Evolutionary conservation across 805 yeast genomes (phyloP), one percentile per base, ranked within the genome.

Genomic region (Priceomyces medius): DNA sequence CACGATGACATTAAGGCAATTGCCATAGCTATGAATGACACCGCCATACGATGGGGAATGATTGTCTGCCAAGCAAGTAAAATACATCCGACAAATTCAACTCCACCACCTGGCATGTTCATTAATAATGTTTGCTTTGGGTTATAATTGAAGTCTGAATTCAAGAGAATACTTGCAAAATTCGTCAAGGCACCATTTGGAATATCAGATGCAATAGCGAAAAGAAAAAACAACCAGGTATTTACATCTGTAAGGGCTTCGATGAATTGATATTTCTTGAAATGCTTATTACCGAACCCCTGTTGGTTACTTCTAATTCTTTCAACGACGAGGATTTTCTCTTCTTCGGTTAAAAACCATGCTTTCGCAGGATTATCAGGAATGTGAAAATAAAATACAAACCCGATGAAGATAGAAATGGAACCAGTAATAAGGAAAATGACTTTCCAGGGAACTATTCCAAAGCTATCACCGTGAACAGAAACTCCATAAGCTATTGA

Each of bases 361-460:
- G 74, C 74, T 9, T 40, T 44, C 7, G 67, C 50, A 4, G 70
- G 69, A 17, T 51, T 42, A 42, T 59, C 59, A 4, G 70, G 70
- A 8, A 83, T 53, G 56, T 76, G 77, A 40, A 77, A 47, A 34
- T 59, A 57, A 44, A 79, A 66, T 8, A 71, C 40, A 8, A 74
- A 39, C 4, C 85, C 85, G 12, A 78, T 51, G 8, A 73, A 52
- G 5, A 81, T 58, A 2, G 88, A 81, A 42, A 79, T 68, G 6
- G 69, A 55, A 12, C 93, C 95, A 31, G 77, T 72, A 21, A 82
- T 66, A 36, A 85, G 61, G 54, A 74, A 85, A 3, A 81, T 56
- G 10, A 78, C 56, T 53, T 76, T 79, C 90, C 90, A 85, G 3
- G 82, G 68, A 2, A 59, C 66, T 4, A 80, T 59, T 20, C 66